phyloP scores from a whole-genome alignment of 495 filamentous ascomycete species.

The Collariella sp. region DNA sequence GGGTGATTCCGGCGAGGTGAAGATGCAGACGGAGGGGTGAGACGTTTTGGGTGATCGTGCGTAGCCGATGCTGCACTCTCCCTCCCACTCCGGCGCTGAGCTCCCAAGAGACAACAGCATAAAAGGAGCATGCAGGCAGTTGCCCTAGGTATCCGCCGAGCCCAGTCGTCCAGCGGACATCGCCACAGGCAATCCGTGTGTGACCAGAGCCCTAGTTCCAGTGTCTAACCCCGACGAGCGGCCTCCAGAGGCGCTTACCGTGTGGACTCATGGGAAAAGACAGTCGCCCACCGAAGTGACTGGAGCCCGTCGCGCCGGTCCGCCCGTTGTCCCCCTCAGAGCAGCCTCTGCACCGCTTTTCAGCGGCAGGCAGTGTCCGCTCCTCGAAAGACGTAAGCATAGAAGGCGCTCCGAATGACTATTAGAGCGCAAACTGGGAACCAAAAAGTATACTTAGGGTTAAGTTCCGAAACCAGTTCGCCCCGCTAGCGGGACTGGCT shows the following conservation, averaged over 20 bases:
- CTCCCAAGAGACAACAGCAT: constrained; percentile 6
- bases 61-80: constrained; percentile 36
- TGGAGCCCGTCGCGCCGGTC: constrained; percentile 39
- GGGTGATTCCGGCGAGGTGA: constrained; percentile 40
- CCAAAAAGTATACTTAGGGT: constrained; percentile 61
- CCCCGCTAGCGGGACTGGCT: constrained; percentile 28
- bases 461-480: constrained; percentile 66
- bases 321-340: constrained; percentile 22
- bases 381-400: constrained; percentile 20
- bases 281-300: constrained; percentile 36
- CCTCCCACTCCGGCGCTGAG: constrained; percentile 20
- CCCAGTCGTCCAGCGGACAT: constrained; percentile 24
- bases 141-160: constrained; percentile 8
- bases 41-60: constrained; percentile 32
- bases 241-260: constrained; percentile 56
- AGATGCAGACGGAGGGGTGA: constrained; percentile 12
- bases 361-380: constrained; percentile 27
- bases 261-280: constrained; percentile 51
- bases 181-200: constrained; percentile 36
- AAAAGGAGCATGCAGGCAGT: constrained; percentile 25
- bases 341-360: constrained; percentile 28
- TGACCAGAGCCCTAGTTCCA: constrained; percentile 55
- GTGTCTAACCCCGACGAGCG: constrained; percentile 54
- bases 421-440: constrained; percentile 40
- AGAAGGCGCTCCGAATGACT: constrained; percentile 37